Evolutionary conservation across 179 eudicot genomes (phyloP).

Genomic region (Heliamphora pulchella): DNA sequence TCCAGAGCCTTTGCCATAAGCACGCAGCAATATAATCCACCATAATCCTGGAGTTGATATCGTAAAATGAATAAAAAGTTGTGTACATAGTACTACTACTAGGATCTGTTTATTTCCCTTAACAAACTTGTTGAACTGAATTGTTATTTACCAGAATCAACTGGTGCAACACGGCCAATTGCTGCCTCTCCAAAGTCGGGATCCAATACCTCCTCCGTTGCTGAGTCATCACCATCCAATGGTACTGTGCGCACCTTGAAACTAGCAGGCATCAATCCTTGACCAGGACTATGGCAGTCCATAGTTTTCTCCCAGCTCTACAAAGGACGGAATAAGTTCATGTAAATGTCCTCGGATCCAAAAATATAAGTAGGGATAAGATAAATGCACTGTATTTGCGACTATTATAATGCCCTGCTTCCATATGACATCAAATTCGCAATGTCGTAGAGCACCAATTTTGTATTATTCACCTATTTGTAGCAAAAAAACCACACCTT

Average conservation of each 20-base stretch:
- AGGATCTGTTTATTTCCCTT: background rate
- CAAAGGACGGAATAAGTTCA: background rate
- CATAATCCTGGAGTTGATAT: constrained; percentile 48
- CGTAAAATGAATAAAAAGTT: background rate
- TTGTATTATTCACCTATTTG: background rate
- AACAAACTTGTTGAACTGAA: background rate
- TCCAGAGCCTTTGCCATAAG: constrained; percentile 72
- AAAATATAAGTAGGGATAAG: background rate
- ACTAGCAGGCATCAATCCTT: too few species aligned
- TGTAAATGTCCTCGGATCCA: background rate
- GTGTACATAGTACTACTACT: background rate
- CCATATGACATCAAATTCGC: background rate
- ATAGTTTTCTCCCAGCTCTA: too few species aligned
- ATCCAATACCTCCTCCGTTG: constrained; percentile 63
- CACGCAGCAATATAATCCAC: constrained; percentile 83
- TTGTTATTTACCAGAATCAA: constrained; percentile 57
- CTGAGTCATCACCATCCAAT: constrained; percentile 50
- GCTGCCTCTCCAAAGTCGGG: constrained; percentile 92
- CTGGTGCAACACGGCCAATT: constrained; percentile 88
- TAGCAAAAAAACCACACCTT: background rate
- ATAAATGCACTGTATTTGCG: background rate
- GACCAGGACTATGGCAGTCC: too few species aligned
- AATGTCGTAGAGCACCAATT: background rate
- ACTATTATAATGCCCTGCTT: too few species aligned
- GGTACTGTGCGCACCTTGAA: too few species aligned